These are phyloP conservation scores for Pelargonium myrrhifolium DNA, from an alignment of 441 rosid genomes.

Conservation along the genomic window DNA sequence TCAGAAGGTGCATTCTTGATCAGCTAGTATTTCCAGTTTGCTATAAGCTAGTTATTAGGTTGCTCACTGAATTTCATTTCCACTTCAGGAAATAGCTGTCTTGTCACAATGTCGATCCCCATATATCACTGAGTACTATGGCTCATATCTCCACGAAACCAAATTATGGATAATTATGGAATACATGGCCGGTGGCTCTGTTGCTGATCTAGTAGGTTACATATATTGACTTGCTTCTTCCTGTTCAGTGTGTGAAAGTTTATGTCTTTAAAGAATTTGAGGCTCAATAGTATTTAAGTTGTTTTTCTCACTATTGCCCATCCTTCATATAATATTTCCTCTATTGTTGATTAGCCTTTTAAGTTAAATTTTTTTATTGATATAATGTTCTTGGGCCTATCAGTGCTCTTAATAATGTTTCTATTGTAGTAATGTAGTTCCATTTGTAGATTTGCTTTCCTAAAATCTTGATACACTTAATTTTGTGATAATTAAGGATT, in stretches of 20 bases:
- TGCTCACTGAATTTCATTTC: conserved; percentile 31
- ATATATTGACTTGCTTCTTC: conserved; percentile 21
- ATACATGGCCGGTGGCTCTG: conserved; percentile 99
- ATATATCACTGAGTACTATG: conserved; percentile 94
- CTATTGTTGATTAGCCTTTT: conserved; percentile 5
- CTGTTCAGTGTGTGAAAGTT: conserved; percentile 17
- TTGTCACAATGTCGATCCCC: conserved; percentile 94
- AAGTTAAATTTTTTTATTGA: not conserved
- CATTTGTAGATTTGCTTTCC: not conserved
- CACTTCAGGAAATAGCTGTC: conserved; percentile 91
- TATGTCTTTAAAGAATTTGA: not conserved
- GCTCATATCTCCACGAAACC: conserved; percentile 95
- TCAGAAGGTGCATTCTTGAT: conserved; percentile 61
- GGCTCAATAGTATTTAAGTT: not conserved
- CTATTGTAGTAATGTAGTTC: not conserved
- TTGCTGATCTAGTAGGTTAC: conserved; percentile 95
- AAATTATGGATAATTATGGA: conserved; percentile 99
- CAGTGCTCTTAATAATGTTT: not conserved
- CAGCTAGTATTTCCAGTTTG: conserved; percentile 12
- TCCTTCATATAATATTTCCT: not conserved
- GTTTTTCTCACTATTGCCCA: not conserved
- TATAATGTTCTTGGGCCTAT: not conserved
- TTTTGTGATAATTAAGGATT: not conserved
- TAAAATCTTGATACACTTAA: not conserved
- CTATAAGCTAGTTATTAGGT: conserved; percentile 15